Base-by-base conservation (phyloP, 108 stramenopile species). In the Thalassiosira profunda region DNA sequence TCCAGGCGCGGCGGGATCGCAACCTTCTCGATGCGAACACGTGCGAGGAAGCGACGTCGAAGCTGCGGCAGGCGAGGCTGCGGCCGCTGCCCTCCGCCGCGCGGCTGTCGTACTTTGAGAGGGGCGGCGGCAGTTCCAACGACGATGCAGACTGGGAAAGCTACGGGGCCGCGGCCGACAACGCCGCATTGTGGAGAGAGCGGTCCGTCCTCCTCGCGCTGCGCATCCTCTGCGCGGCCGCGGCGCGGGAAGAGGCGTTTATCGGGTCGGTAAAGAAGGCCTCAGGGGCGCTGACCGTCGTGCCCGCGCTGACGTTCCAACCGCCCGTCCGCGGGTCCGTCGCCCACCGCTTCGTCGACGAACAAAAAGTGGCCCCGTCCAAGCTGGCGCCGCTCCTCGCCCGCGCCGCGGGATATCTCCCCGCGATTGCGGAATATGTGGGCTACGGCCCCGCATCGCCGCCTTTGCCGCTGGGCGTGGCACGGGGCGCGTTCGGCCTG, bases 221-320 rank as follows among this genome's bases (percentile, higher is more conserved):
- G 17, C 74, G 73, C n/a, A 83, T 91, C 20, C 52, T 91, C 5
- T 88, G 88, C 62, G 84, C 89, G 45, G 84, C 86, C 0, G 86
- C 84, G 20, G 81, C 59, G 7, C 68, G 87, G 14, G 90, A 91
- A 47, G 86, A 88, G 25, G 47, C 67, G 20, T 88, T 94, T 43
- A 20, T 74, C 29, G 48, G 55, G 15, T 71, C 80, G 29, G 36
- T 84, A 3, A 42, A 59, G 18, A 54, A 79, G 2, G 42, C 58
- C 24, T n/a, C 47, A 25, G 31, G 36, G 31, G 20, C 63, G 1
- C 53, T 81, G 5, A 74, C 72, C 18, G 20, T 79, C 23, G 70
- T 81, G 18, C 80, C 84, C 5, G 60, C 62, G n/a, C 61, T 84
- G 34, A 18, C 17, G 26, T 84, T 84, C 72, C 63, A 72, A 40